Conservation (phyloP, 192 early-diverging fungal species). For the Geranomyces michiganensis region DNA sequence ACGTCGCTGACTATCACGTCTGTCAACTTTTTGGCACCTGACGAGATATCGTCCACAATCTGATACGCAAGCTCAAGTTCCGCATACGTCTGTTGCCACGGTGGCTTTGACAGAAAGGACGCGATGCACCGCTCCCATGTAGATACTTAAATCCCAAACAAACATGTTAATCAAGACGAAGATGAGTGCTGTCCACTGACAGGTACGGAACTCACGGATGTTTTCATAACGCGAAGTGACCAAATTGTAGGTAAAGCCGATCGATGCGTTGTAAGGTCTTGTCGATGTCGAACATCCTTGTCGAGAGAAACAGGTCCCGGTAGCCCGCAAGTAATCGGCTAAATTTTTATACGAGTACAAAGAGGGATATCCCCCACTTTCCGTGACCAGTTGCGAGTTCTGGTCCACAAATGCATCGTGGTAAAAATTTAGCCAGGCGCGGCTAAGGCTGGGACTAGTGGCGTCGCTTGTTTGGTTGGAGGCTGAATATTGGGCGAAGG, state of each 20-base stretch:
- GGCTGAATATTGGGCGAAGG: not conserved
- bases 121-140: constrained; percentile 2
- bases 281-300: not conserved
- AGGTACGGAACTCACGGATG: not conserved
- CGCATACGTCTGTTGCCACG: not conserved
- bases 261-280: not conserved
- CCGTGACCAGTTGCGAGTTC: not conserved
- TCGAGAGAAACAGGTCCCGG: not conserved
- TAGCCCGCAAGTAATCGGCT: not conserved
- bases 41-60: not conserved
- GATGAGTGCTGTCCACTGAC: no score
- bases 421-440: not conserved
- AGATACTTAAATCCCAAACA: not conserved
- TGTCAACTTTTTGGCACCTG: not conserved
- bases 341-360: not conserved
- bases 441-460: not conserved
- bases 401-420: not conserved
- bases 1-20: constrained; percentile 6
- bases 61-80: not conserved
- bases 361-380: constrained; percentile 1
- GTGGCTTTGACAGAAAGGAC: not conserved
- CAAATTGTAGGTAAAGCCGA: not conserved
- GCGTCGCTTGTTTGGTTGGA: not conserved
- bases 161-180: no score
- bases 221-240: constrained; percentile 8